Conservation (phyloP, 1,284 basidiomycete species). For the Anthracocystis panici-leucophaei region DNA sequence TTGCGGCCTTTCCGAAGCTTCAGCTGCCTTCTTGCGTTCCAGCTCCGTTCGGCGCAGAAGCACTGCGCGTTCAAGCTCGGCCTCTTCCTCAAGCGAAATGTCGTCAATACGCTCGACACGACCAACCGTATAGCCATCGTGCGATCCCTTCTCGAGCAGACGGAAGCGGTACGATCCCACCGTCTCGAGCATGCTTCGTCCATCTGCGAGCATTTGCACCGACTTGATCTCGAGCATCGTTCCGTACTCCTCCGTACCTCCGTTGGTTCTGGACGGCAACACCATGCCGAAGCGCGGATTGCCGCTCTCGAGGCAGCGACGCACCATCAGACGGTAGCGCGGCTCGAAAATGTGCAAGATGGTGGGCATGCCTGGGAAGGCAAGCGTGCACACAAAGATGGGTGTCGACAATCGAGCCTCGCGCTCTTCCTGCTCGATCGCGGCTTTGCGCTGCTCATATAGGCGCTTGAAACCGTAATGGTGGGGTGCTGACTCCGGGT, state of each 20-base stretch:
- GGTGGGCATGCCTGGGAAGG: slow-evolving; percentile 90
- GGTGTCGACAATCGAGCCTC: slow-evolving; percentile 85
- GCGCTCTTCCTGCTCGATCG: slow-evolving; percentile 80
- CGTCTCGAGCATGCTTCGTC: slow-evolving; percentile 88
- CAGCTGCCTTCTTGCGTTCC: slow-evolving; percentile 37
- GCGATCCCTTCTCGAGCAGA: slow-evolving; percentile 78
- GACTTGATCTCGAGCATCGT: slow-evolving; percentile 91
- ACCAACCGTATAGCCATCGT: slow-evolving; percentile 89
- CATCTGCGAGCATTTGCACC: slow-evolving; percentile 88
- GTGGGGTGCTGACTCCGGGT: slow-evolving; percentile 37
- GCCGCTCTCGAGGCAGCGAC: slow-evolving; percentile 83
- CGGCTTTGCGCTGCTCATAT: slow-evolving; percentile 74
- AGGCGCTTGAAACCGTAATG: slow-evolving; percentile 50
- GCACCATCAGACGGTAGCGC: slow-evolving; percentile 88
- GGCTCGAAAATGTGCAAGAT: slow-evolving; percentile 93
- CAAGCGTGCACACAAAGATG: slow-evolving; percentile 88
- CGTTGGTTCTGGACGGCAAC: slow-evolving; percentile 74
- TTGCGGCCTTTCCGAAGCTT: slow-evolving; percentile 14
- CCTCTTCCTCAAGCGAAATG: slow-evolving; percentile 52
- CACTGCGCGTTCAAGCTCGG: slow-evolving; percentile 46
- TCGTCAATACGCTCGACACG: slow-evolving; percentile 75
- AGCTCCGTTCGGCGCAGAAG: slow-evolving; percentile 32
- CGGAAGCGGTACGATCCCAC: slow-evolving; percentile 86
- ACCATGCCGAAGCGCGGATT: slow-evolving; percentile 88
- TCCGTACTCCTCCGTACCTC: slow-evolving; percentile 78